phyloP scores from a whole-genome alignment of 2,329 filamentous ascomycete genomes.

The Colletotrichum chlorophyti region DNA sequence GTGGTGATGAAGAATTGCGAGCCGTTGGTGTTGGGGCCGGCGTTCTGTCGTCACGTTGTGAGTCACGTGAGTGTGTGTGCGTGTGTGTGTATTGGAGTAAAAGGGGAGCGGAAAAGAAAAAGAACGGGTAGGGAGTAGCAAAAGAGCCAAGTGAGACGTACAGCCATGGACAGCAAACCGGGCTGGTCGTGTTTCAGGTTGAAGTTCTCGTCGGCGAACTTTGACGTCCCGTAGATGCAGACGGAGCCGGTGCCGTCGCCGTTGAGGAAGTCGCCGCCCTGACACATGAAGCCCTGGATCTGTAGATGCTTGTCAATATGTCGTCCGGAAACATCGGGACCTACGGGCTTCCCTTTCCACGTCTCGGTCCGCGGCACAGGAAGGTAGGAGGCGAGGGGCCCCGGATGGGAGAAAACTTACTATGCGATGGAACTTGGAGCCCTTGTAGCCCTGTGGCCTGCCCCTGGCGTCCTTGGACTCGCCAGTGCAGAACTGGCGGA shows the following conservation, averaged over 20 bases:
- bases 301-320: no score
- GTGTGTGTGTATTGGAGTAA: no score
- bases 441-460: slow-evolving; percentile 90
- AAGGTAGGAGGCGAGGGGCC: background rate
- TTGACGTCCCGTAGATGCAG: slow-evolving; percentile 84
- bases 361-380: background rate
- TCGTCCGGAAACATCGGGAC: no score
- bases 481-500: slow-evolving; percentile 95
- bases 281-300: slow-evolving; percentile 98
- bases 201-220: slow-evolving; percentile 94
- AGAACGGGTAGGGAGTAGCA: no score
- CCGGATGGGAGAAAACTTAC: slow-evolving; percentile 56
- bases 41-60: no score
- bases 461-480: slow-evolving; percentile 82
- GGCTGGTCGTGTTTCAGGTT: slow-evolving; percentile 76
- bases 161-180: slow-evolving; percentile 91
- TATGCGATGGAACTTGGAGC: slow-evolving; percentile 91
- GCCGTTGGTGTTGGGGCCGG: slow-evolving; percentile 90
- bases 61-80: no score
- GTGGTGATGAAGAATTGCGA: slow-evolving; percentile 98
- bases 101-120: no score
- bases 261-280: slow-evolving; percentile 94
- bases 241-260: slow-evolving; percentile 90
- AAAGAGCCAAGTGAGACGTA: slow-evolving; percentile 53
- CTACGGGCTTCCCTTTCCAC: background rate